Evolutionary conservation across 2,329 filamentous ascomycete genomes (phyloP), one percentile per base, ranked within the genome.

Genomic region (Fusarium algeriense): DNA sequence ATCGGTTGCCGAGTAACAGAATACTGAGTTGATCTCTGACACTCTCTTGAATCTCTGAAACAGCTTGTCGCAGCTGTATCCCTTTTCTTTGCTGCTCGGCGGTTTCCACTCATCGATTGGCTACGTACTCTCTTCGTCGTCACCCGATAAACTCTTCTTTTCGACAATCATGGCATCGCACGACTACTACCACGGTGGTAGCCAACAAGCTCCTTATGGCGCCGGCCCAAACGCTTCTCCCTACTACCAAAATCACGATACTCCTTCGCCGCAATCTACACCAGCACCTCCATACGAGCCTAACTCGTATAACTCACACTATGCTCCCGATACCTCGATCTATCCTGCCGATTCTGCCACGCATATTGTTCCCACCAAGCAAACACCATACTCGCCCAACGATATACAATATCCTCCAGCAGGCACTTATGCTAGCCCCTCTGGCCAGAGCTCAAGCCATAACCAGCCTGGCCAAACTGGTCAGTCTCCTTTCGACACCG

Each of bases 101-200:
- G 70, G 70, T 70, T 68, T 58, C 56, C 59, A 58, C 45, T 48
- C 57, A 50, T 37, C 46, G 32, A 60, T 49, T 48, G 46, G 50
- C 60, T 59, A 44, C 61, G 26, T 40, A 61, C 61, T 54, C 50
- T 67, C 45, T 48, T 71, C 37, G 40, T 52, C 48, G 46, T 63
- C 45, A 55, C 57, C 56, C 35, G 59, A 59, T 62, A 60, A 62
- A 41, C 44, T 43, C 43, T 37, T 60, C 49, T 45, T 45, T 49
- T 56, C 32, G 46, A 45, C 58, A 69, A 69, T 19, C 53, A 91
- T 91, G 90, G 86, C 89, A 46, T 84, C 88, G 70, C 87, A 90
- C 82, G 88, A 92, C 75, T 93, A 93, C 81, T 92, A 92, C 73
- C 73, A 81, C 64, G 77, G 75, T 81, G 84, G 86, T 75, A 77